Conservation (phyloP, 208 protist species). For the Wallacemonas rigidus region DNA sequence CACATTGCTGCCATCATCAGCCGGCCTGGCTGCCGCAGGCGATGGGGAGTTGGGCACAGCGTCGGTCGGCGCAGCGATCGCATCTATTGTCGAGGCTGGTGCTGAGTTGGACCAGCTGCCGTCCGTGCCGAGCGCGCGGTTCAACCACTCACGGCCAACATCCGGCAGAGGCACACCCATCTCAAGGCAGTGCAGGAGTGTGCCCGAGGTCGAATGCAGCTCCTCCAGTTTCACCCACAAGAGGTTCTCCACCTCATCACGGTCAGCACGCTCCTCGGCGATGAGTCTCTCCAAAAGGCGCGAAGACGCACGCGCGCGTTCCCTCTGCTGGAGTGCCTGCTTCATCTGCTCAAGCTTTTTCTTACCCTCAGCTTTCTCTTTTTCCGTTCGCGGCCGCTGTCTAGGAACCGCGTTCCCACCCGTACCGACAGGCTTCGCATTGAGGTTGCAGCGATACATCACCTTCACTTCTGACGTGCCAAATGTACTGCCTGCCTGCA, state of each 20-base stretch:
- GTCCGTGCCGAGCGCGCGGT: constrained; percentile 9
- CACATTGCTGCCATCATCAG: neutral
- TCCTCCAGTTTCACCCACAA: constrained; percentile 23
- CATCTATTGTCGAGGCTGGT: neutral
- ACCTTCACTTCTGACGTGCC: constrained; percentile 55
- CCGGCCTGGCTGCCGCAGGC: no score
- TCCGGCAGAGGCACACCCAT: constrained; percentile 13
- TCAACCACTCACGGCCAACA: constrained; percentile 20
- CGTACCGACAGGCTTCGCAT: neutral
- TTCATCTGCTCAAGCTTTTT: constrained; percentile 43
- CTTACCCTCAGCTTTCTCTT: constrained; percentile 7
- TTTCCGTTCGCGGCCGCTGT: neutral
- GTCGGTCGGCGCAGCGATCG: neutral
- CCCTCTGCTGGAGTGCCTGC: constrained; percentile 50
- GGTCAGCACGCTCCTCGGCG: constrained; percentile 36
- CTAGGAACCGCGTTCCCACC: neutral
- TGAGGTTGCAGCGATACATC: constrained; percentile 58
- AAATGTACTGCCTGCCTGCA: constrained; percentile 60
- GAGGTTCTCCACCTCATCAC: constrained; percentile 36
- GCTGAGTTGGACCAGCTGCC: neutral
- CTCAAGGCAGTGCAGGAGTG: constrained; percentile 12
- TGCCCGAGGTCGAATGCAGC: constrained; percentile 10
- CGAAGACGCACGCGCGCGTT: constrained; percentile 27
- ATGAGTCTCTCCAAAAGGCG: constrained; percentile 35
- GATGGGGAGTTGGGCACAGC: neutral